Percentiles rank a stretch among this genome's conserved stretches.
Conservation (phyloP, 306 rosid species). For the Geum urbanum region DNA sequence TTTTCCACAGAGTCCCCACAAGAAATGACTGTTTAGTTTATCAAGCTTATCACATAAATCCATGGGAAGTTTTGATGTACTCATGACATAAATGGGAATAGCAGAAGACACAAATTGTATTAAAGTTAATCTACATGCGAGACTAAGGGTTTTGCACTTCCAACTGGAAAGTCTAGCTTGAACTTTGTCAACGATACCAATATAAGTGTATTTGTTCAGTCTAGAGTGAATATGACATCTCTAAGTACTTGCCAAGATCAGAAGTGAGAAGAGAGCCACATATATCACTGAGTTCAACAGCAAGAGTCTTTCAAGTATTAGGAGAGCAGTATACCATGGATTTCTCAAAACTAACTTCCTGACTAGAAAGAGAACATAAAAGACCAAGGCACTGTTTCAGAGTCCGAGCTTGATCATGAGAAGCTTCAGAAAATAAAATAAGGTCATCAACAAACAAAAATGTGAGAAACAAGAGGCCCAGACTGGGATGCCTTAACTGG, state of each 20-base stretch:
- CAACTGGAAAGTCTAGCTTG: no score
- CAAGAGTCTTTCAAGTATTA: background rate
- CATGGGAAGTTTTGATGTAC: no score
- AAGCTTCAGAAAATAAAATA: background rate
- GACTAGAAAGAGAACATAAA: background rate
- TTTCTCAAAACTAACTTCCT: background rate
- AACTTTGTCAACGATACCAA: no score
- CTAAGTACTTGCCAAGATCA: background rate
- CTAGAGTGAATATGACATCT: background rate
- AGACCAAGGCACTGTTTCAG: no score
- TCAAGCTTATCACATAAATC: no score
- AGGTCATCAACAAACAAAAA: background rate
- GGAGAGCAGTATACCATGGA: background rate
- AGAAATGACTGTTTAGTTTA: no score
- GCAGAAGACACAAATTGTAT: no score
- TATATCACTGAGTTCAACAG: background rate
- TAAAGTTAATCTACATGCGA: no score
- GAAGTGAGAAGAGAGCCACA: background rate
- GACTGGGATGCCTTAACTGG: background rate
- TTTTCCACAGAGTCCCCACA: no score
- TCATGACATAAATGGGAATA: no score
- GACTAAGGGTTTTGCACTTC: no score
- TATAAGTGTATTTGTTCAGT: no score
- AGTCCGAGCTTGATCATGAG: background rate
- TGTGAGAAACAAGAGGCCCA: background rate